Percentiles rank a stretch among this genome's conserved stretches.
Conservation (phyloP, 2,329 filamentous ascomycete species). For the Colletotrichum filicis region DNA sequence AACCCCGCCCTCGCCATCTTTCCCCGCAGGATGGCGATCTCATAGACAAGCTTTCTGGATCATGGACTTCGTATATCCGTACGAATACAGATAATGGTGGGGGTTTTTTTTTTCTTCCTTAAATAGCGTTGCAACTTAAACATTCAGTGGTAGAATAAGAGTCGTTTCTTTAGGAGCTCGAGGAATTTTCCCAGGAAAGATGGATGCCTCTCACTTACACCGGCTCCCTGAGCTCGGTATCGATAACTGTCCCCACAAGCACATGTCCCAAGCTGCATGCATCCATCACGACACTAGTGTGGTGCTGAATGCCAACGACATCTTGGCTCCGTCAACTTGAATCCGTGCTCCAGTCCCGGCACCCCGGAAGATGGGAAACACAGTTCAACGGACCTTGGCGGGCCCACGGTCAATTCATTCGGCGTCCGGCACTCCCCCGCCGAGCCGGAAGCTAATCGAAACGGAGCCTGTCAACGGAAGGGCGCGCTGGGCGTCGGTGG, state of each 20-base stretch:
- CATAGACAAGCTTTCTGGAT: not conserved
- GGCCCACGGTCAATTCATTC: not conserved
- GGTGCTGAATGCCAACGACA: not conserved
- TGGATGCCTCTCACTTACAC: too few species aligned
- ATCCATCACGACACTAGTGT: not conserved
- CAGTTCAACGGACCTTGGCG: not conserved
- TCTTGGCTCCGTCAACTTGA: not conserved
- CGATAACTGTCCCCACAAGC: not conserved
- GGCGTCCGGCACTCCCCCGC: conserved; percentile 4
- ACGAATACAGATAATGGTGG: too few species aligned
- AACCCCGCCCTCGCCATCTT: not conserved
- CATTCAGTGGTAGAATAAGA: too few species aligned
- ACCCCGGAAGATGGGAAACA: not conserved
- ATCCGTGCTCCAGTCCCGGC: not conserved
- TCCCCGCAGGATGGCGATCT: not conserved
- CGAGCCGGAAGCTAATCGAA: conserved; percentile 7
- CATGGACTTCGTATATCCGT: too few species aligned
- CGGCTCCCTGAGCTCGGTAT: not conserved
- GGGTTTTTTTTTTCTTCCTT: too few species aligned
- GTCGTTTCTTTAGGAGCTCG: too few species aligned
- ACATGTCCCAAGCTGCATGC: not conserved
- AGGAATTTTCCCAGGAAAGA: too few species aligned
- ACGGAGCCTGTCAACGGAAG: conserved; percentile 17
- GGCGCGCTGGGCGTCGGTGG: conserved; percentile 9
- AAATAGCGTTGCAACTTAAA: too few species aligned